Evolutionary conservation across 768 basidiomycete genomes (phyloP).

Genomic region (Tricholoma saponaceum): DNA sequence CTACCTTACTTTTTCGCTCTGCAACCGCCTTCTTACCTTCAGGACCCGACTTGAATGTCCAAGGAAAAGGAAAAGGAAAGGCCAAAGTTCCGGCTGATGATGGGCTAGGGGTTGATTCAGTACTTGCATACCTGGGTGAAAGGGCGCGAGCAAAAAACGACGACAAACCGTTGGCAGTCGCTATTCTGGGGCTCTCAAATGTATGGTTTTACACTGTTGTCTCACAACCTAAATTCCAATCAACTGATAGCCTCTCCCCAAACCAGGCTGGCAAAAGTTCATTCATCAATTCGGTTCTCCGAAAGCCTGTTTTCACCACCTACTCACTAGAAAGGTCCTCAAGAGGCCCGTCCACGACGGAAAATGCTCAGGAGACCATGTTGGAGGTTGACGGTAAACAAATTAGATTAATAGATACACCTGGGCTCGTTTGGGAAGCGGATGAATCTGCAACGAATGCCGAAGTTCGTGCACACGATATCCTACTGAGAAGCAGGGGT

Average conservation of each 20-base stretch:
- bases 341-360: slow-evolving; percentile 69
- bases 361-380: slow-evolving; percentile 58
- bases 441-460: slow-evolving; percentile 35
- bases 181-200: slow-evolving; percentile 81
- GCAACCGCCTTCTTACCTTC: slow-evolving; percentile 62
- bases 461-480: slow-evolving; percentile 56
- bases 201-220: slow-evolving; percentile 37
- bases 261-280: slow-evolving; percentile 78
- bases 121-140: slow-evolving; percentile 44
- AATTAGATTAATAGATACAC: slow-evolving; percentile 80
- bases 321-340: slow-evolving; percentile 53
- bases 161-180: slow-evolving; percentile 56
- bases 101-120: slow-evolving; percentile 53
- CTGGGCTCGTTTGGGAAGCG: slow-evolving; percentile 65
- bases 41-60: slow-evolving; percentile 15
- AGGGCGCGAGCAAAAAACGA: slow-evolving; percentile 44
- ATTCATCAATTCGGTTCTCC: slow-evolving; percentile 73
- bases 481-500: slow-evolving; percentile 75
- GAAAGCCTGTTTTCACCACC: slow-evolving; percentile 46
- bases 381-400: slow-evolving; percentile 42
- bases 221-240: not conserved
- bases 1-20: slow-evolving; percentile 70
- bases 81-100: slow-evolving; percentile 42
- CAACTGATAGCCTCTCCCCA: slow-evolving; percentile 6
- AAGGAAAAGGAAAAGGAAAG: slow-evolving; percentile 44